phyloP scores from a whole-genome alignment of 169 alveolate genomes.

The Miamiensis avidus region DNA sequence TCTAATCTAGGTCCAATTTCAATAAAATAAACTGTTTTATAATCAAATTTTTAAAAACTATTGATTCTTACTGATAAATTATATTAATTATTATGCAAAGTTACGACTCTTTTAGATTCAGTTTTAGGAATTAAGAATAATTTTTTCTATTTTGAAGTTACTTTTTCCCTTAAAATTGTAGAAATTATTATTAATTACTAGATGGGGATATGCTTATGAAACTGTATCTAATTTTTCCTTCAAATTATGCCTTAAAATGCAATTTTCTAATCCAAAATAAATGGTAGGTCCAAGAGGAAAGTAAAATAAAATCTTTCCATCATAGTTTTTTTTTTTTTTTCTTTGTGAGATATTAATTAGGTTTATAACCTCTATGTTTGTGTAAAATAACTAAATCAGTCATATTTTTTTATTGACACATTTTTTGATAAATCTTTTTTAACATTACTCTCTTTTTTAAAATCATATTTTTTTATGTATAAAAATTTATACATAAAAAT shows the following conservation, averaged over 20 bases:
- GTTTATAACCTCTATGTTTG: conserved; percentile 89
- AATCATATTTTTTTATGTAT: too few relatives aligned
- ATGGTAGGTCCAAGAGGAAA: conserved; percentile 99
- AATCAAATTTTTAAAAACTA: conserved; percentile 69
- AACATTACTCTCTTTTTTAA: conserved; percentile 95
- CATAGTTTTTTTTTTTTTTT: conserved; percentile 71
- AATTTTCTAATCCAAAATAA: conserved; percentile 95
- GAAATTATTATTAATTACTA: conserved; percentile 95
- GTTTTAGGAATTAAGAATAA: conserved; percentile 92
- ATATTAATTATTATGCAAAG: conserved; percentile 92
- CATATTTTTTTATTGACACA: conserved; percentile 93
- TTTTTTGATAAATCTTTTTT: conserved; percentile 93
- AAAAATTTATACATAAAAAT: too few relatives aligned
- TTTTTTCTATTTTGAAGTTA: conserved; percentile 90
- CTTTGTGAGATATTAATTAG: too few relatives aligned
- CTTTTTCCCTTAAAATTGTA: conserved; percentile 91
- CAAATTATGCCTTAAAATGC: conserved; percentile 97
- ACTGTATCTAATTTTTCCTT: conserved; percentile 94
- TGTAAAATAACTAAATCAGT: conserved; percentile 94
- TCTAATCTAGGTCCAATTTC: conserved; percentile 97
- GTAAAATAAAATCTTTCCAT: conserved; percentile 97
- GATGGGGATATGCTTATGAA: conserved; percentile 96
- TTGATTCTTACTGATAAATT: conserved; percentile 93
- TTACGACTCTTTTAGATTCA: conserved; percentile 88
- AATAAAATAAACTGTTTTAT: conserved; percentile 86